Conservation (phyloP, 2,329 filamentous ascomycete species). For the Phialocephala sp. region DNA sequence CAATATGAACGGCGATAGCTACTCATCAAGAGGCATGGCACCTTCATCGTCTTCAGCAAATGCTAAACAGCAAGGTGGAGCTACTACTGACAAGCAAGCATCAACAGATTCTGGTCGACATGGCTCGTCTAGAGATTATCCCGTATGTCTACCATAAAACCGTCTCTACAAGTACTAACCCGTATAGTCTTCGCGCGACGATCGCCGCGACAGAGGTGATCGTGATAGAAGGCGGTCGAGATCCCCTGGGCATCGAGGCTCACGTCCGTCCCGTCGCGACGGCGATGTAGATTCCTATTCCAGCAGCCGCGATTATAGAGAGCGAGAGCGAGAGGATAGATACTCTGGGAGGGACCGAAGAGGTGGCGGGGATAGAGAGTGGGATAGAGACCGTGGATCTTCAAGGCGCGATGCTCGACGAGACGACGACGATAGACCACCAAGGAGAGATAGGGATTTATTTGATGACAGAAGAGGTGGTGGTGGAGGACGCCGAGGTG, state of each 20-base stretch:
- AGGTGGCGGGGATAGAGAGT: constrained; percentile 72
- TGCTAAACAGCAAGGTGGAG: constrained; percentile 35
- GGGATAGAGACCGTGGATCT: constrained; percentile 73
- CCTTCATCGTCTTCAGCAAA: constrained; percentile 40
- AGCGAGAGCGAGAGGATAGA: constrained; percentile 90
- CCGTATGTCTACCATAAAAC: constrained; percentile 48
- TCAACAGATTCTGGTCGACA: constrained; percentile 54
- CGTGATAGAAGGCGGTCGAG: constrained; percentile 78
- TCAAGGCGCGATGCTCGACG: constrained; percentile 66
- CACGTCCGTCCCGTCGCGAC: constrained; percentile 71
- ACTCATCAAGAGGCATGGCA: constrained; percentile 73
- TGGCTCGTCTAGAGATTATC: constrained; percentile 55
- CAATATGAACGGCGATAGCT: constrained; percentile 85
- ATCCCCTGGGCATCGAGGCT: constrained; percentile 77
- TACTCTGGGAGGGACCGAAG: constrained; percentile 74
- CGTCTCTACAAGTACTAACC: constrained; percentile 36
- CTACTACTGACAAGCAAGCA: constrained; percentile 44
- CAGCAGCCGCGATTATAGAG: constrained; percentile 88
- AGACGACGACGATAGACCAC: constrained; percentile 61
- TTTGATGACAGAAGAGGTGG: constrained; percentile 65
- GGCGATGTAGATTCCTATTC: constrained; percentile 86
- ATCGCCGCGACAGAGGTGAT: constrained; percentile 53
- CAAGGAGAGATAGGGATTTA: constrained; percentile 62
- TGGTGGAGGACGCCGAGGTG: constrained; percentile 54
- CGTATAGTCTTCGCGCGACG: constrained; percentile 44